Percentiles rank a stretch among this genome's conserved stretches.
phyloP scores from a whole-genome alignment of 2,329 filamentous ascomycete species.

The Fusarium pseudonygamai region DNA sequence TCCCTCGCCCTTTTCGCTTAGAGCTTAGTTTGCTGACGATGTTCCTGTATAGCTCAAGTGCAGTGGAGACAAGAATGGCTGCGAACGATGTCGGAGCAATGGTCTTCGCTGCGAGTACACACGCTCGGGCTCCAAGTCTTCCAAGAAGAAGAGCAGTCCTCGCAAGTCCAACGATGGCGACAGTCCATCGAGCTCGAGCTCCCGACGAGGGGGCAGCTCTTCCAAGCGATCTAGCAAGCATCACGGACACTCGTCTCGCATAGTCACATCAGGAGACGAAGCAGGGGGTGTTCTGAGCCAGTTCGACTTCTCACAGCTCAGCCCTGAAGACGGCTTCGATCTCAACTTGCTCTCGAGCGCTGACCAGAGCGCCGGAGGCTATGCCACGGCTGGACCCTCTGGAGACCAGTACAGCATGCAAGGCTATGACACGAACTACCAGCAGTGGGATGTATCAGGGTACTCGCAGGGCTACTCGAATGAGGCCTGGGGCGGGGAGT shows the following conservation, averaged over 20 bases:
- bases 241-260: conserved; percentile 31
- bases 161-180: conserved; percentile 36
- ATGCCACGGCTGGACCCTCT: conserved; percentile 34
- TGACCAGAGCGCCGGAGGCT: conserved; percentile 36
- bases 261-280: conserved; percentile 30
- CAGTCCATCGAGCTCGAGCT: conserved; percentile 32
- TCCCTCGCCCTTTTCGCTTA: background rate
- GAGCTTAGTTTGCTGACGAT: conserved; percentile 15
- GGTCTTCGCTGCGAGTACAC: conserved; percentile 49
- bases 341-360: conserved; percentile 36
- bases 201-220: conserved; percentile 31
- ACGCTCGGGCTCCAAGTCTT: conserved; percentile 46
- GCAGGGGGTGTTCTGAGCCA: conserved; percentile 38
- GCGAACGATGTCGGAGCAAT: conserved; percentile 47
- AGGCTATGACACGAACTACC: conserved; percentile 16
- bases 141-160: conserved; percentile 42
- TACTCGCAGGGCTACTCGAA: conserved; percentile 33
- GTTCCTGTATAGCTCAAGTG: conserved; percentile 47
- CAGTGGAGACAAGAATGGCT: conserved; percentile 51
- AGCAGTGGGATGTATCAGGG: conserved; percentile 29
- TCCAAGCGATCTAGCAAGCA: conserved; percentile 38
- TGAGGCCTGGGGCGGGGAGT: conserved; percentile 28
- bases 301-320: conserved; percentile 44
- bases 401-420: conserved; percentile 32
- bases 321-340: conserved; percentile 47